Base-by-base conservation (phyloP, 257 asterid genomes). In the Petrea volubilis region DNA sequence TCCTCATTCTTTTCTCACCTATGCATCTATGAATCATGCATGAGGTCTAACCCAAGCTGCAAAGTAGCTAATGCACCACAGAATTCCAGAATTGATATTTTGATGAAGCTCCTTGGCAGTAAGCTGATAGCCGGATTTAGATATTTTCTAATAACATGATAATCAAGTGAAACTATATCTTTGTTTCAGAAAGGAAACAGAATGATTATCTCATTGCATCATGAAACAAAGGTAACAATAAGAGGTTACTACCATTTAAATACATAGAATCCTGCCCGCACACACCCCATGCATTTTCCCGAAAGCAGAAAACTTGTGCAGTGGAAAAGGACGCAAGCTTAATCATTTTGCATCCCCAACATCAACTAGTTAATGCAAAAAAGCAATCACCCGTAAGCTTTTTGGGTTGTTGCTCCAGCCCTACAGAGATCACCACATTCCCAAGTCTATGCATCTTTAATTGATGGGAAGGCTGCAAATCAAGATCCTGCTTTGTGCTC, bases 361-460 rank as follows among this genome's bases (percentile, higher is more conserved):
- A 47, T 31, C 43, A 51, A 49, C 24, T n/a, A 74, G 21, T 29
- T 14, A 69, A 36, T 49, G 34, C 18, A 52, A 7, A 69, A 68
- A 58, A 51, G 13, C 9, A 68, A 40, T 77, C 69, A 87, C 91
- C 89, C 77, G 73, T 41, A 53, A 38, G 72, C 24, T 64, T 68
- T 17, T 67, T 82, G 27, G 77, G 28, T 55, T 73, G 77, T 20
- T 36, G 80, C 24, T 5, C 68, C 66, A 15, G 60, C 76, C 52
- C 73, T 47, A 13, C 53, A 63, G 17, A 29, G 50, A 51, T 44
- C 38, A 57, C 70, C 62, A 43, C 7, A 53, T 71, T 76, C 63
- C 78, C 74, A 59, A 20, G 70, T 68, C 68, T 74, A 66, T 20
- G 75, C 36, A 78, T 68, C 66, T 77, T 84, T 46, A 63, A 57